Conservation (phyloP, 1,284 basidiomycete species). For the Ganoderma lingzhi region DNA sequence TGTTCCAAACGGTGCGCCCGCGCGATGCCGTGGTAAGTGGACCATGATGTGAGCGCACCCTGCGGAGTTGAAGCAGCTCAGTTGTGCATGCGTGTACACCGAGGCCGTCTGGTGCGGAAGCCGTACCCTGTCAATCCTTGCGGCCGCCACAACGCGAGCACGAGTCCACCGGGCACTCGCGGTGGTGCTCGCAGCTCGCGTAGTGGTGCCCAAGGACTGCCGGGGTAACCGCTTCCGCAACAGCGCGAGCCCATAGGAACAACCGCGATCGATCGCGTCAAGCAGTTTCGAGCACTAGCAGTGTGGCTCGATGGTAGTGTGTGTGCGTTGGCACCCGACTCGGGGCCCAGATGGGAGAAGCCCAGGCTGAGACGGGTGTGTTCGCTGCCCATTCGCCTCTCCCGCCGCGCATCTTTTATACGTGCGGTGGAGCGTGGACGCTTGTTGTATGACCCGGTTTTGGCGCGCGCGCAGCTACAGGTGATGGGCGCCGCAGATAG, state of each 20-base stretch:
- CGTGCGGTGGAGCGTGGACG: neutral
- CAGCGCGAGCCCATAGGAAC: slow-evolving; percentile 10
- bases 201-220: slow-evolving; percentile 27
- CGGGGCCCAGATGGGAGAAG: neutral
- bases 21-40: neutral
- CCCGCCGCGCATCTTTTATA: neutral
- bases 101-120: slow-evolving; percentile 17
- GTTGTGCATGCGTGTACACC: neutral
- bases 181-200: slow-evolving; percentile 22
- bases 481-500: neutral
- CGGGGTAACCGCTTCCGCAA: slow-evolving; percentile 21
- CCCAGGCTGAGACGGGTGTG: neutral
- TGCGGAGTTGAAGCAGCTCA: neutral
- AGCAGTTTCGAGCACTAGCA: neutral
- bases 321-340: neutral
- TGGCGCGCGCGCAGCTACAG: neutral
- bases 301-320: neutral
- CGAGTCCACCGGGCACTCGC: slow-evolving; percentile 24
- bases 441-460: too few relatives aligned
- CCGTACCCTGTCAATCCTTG: slow-evolving; percentile 34
- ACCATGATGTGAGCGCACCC: neutral
- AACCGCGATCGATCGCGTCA: neutral
- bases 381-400: neutral
- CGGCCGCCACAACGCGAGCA: slow-evolving; percentile 34
- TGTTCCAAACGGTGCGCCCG: neutral